Conservation (phyloP, 2,329 filamentous ascomycete species). For the Beauveria sp. region DNA sequence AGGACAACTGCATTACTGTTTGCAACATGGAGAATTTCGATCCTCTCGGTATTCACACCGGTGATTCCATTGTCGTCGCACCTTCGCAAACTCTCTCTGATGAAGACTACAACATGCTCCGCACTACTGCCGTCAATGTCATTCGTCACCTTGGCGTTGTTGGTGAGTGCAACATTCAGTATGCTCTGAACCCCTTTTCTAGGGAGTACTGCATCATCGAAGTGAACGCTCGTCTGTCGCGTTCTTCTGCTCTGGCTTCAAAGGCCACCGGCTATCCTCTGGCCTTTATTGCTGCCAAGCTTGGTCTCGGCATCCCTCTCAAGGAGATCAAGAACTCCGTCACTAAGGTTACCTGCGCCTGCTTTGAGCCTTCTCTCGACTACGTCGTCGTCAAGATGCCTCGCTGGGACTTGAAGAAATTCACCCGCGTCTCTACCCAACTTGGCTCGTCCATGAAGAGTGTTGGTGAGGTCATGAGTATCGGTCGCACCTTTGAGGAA, state of each 20-base stretch:
- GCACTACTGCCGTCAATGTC: constrained; percentile 93
- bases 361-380: constrained; percentile 96
- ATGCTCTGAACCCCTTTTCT: constrained; percentile 90
- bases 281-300: constrained; percentile 93
- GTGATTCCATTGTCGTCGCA: constrained; percentile 95
- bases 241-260: constrained; percentile 90
- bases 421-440: constrained; percentile 90
- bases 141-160: constrained; percentile 96
- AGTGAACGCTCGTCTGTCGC: constrained; percentile 91
- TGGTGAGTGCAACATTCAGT: constrained; percentile 98
- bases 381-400: constrained; percentile 99
- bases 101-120: constrained; percentile 98
- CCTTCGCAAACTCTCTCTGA: constrained; percentile 95
- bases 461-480: constrained; percentile 98
- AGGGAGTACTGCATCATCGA: constrained; percentile 98
- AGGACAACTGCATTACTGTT: constrained; percentile 98
- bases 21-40: constrained; percentile 99
- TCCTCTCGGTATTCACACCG: constrained; percentile 93
- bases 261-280: constrained; percentile 96
- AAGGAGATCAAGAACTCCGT: constrained; percentile 97
- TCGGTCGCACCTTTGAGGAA: constrained; percentile 93
- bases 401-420: constrained; percentile 98
- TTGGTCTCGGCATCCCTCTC: constrained; percentile 87
- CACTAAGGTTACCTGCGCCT: constrained; percentile 90
- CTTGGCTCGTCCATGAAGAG: constrained; percentile 99